Evolutionary conservation across 257 asterid species (phyloP).

Genomic region (Jacaranda copaia): DNA sequence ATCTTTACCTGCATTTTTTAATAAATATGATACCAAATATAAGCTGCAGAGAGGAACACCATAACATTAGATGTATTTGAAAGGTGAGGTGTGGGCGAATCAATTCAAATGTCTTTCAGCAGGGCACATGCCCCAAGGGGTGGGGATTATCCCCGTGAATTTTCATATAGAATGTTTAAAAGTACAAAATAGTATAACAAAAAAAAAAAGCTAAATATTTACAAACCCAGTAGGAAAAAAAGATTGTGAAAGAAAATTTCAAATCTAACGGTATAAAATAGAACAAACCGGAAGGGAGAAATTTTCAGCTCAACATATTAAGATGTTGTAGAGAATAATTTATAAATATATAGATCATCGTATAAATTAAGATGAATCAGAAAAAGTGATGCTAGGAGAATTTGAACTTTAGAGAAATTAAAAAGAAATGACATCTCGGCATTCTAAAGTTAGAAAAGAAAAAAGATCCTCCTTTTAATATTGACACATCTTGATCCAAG

Average conservation of each 20-base stretch:
- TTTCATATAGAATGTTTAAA: not conserved
- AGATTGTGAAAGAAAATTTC: not conserved
- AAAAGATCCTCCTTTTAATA: not conserved
- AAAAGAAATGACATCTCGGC: not conserved
- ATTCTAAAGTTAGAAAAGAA: not conserved
- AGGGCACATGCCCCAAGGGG: conserved; percentile 5
- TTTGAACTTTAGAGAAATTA: not conserved
- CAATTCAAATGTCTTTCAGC: conserved; percentile 4
- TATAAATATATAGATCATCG: not conserved
- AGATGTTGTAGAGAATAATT: not conserved
- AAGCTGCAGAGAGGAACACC: not conserved
- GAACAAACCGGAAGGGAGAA: not conserved
- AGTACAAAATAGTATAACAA: not conserved
- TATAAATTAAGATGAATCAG: not conserved
- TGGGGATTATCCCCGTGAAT: not conserved
- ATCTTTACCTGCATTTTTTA: conserved; percentile 75
- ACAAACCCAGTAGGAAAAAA: not conserved
- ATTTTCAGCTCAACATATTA: not conserved
- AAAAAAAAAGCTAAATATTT: not conserved
- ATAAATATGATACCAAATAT: conserved; percentile 2
- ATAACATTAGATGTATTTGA: conserved; percentile 4
- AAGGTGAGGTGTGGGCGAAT: not conserved
- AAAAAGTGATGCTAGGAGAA: not conserved
- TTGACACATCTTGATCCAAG: not conserved
- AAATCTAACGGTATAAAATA: not conserved